Base-by-base conservation (phyloP, 1,139 yeast species). In the Scheffersomyces quercinus region DNA sequence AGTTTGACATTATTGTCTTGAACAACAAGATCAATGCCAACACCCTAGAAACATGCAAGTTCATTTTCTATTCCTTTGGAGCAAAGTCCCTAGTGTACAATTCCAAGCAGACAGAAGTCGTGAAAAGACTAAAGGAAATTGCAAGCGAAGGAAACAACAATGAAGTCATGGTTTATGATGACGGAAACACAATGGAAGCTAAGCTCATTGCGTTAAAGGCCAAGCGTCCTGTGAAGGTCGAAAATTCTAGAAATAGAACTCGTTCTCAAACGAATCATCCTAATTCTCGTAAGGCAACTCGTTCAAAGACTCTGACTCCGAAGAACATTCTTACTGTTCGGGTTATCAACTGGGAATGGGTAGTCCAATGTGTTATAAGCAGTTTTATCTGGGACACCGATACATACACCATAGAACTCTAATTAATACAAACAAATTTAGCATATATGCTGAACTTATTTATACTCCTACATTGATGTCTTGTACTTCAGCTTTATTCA, bases 361-460 rank as follows among this genome's bases (percentile, higher is more conserved):
- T 84, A 1, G 88, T 85, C 1, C 91, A 85, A 52, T 79, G 88
- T 54, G 74, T 83, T 8, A 82, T 85, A n/a, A 77, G 79, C 55
- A 69, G 70, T 11, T 53, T 54, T 48, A 49, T 69, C 15, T 35
- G 37, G 37, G 29, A 24, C 11, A 14, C 37, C 11, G 29, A 24
- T 10, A 28, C 28, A 11, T 35, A 13, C 26, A 20, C 16, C 12
- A 35, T 35, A 16, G 15, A 31, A 14, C 9, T 31, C 11, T 31
- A 31, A 13, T 20, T 20, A 6, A 20, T 6, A 20, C 9, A 20
- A 20, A 20, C 26, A 6, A 6, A 8, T 20, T 20, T 20, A 20
- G 26, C 26, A 20, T 20, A 5, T 5, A 5, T 20, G 26, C 26
- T 20, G 3, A 16, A 3, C 20, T 20, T 20, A 20, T 6, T 20